These are phyloP conservation scores for Globisporangium nunn DNA, from an alignment of 352 stramenopile genomes.

Conservation along the genomic window DNA sequence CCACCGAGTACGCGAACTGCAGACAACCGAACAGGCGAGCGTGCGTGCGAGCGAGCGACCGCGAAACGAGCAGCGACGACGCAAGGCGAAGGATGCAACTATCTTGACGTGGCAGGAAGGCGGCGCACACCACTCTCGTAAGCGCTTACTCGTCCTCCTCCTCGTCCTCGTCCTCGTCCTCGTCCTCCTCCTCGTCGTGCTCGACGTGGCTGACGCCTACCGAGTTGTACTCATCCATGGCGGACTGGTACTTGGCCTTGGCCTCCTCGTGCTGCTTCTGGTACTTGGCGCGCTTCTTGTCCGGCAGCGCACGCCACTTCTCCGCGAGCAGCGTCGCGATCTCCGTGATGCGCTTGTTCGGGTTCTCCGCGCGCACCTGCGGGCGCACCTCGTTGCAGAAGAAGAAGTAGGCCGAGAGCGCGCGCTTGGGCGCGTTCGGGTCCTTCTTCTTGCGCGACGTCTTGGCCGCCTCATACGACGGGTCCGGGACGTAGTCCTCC, in stretches of 20 bases:
- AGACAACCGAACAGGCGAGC: no score
- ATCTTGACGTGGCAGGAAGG: slow-evolving; percentile 6
- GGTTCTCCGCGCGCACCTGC: slow-evolving; percentile 89
- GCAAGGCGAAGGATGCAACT: slow-evolving; percentile 13
- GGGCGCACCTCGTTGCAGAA: slow-evolving; percentile 93
- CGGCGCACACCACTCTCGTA: background rate
- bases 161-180: slow-evolving; percentile 63
- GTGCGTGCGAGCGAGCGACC: no score
- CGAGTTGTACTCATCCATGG: slow-evolving; percentile 89
- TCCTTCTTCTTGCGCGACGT: slow-evolving; percentile 87
- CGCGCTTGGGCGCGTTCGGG: slow-evolving; percentile 91
- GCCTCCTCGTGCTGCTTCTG: slow-evolving; percentile 83
- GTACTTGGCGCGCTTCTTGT: slow-evolving; percentile 90
- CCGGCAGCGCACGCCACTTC: slow-evolving; percentile 84
- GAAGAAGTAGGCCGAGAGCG: slow-evolving; percentile 93
- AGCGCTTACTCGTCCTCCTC: slow-evolving; percentile 58
- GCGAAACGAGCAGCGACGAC: background rate
- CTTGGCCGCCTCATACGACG: slow-evolving; percentile 63
- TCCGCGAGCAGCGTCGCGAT: slow-evolving; percentile 78
- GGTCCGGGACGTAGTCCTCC: slow-evolving; percentile 85
- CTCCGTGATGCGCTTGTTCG: slow-evolving; percentile 92
- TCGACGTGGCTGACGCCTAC: slow-evolving; percentile 28
- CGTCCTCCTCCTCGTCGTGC: slow-evolving; percentile 44
- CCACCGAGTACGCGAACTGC: no score
- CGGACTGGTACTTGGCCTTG: slow-evolving; percentile 83